Evolutionary conservation across 2,329 filamentous ascomycete species (phyloP).

Genomic region (Arthrobotrys conoides): DNA sequence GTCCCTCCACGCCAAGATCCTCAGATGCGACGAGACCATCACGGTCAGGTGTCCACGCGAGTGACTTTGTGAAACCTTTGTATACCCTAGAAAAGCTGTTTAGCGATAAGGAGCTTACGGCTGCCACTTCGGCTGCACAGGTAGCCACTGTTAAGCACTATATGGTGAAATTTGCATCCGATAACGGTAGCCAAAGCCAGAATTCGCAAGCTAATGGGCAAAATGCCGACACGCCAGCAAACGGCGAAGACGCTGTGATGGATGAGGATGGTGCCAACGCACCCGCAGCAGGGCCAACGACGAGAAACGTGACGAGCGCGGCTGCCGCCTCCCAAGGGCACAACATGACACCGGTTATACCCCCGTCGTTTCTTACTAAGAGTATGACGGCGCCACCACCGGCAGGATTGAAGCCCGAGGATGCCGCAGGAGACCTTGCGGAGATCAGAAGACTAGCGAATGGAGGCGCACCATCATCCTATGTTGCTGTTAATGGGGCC

Average conservation of each 20-base stretch:
- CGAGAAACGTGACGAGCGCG: conserved; percentile 50
- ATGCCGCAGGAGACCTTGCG: conserved; percentile 36
- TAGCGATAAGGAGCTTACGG: conserved; percentile 55
- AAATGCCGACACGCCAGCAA: conserved; percentile 17
- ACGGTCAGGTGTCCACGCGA: conserved; percentile 48
- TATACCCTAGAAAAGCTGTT: conserved; percentile 59
- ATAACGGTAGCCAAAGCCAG: conserved; percentile 22
- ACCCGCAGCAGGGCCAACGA: conserved; percentile 34
- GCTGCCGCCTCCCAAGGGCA: conserved; percentile 44
- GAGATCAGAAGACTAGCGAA: conserved; percentile 40
- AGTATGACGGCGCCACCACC: conserved; percentile 55
- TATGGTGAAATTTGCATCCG: conserved; percentile 26
- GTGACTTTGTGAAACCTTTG: conserved; percentile 58
- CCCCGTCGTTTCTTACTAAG: conserved; percentile 54
- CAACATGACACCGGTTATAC: conserved; percentile 56
- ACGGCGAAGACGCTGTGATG: conserved; percentile 36
- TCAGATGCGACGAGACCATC: conserved; percentile 32
- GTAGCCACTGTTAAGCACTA: conserved; percentile 54
- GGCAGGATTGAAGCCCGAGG: conserved; percentile 42
- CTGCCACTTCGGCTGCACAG: conserved; percentile 45
- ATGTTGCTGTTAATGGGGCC: conserved; percentile 22
- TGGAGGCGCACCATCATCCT: conserved; percentile 34
- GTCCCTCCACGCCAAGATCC: conserved; percentile 58
- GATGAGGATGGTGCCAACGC: conserved; percentile 39
- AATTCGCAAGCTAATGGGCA: conserved; percentile 37